Evolutionary conservation across 2,329 filamentous ascomycete genomes (phyloP).

Genomic region (Epichloe bromicola): DNA sequence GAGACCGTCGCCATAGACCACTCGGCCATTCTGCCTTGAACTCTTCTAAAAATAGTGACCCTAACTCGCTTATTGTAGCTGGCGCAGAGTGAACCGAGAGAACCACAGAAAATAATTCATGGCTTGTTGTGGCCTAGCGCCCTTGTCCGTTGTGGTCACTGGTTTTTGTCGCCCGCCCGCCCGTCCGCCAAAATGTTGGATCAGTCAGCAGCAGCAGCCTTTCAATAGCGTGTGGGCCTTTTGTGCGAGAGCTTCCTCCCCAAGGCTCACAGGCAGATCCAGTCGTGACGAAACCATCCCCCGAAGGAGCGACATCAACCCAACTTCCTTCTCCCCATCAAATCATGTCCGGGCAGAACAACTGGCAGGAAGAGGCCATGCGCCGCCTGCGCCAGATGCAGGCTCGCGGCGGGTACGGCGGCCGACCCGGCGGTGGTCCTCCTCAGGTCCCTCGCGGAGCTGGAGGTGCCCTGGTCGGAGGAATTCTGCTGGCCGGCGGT

Average conservation of each 20-base stretch:
- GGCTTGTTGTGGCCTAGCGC: background rate
- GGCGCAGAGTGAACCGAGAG: background rate
- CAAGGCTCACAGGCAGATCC: background rate
- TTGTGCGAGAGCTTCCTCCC: background rate
- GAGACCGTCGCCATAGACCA: conserved; percentile 13
- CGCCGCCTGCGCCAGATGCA: conserved; percentile 37
- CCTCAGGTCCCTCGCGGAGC: conserved; percentile 28
- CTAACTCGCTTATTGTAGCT: background rate
- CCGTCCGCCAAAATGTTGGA: background rate
- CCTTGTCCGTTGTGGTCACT: background rate
- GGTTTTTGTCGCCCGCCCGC: too few species aligned
- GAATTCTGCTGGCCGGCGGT: conserved; percentile 34
- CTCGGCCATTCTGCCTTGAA: conserved; percentile 12
- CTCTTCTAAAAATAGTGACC: rapidly evolving
- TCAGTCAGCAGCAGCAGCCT: conserved; percentile 6
- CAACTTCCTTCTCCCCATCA: background rate
- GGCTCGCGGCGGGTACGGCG: conserved; percentile 27
- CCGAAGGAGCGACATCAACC: background rate
- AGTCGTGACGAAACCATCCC: background rate
- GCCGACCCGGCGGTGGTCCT: conserved; percentile 24
- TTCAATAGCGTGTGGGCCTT: background rate
- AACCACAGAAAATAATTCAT: background rate
- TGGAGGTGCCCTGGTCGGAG: conserved; percentile 26
- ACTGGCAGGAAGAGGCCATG: conserved; percentile 38
- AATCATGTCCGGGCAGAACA: conserved; percentile 23